Conservation (phyloP, 78 protist species). For the Dictyostelium discoideum region DNA sequence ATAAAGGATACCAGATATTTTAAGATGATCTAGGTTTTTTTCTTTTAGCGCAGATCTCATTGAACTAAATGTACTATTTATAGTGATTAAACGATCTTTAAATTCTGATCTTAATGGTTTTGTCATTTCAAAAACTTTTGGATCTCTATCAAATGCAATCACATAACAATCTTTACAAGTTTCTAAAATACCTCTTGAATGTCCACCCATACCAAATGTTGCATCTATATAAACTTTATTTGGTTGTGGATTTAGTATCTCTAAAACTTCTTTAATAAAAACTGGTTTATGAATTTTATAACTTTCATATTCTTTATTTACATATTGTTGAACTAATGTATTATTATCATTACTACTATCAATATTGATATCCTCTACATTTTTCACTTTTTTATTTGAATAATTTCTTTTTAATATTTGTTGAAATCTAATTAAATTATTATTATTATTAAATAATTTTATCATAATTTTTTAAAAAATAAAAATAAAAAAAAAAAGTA, state of each 20-base stretch:
- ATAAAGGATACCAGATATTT: slow-evolving; percentile 44
- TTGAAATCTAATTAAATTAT: not conserved
- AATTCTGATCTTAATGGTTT: slow-evolving; percentile 12
- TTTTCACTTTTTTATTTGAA: not conserved
- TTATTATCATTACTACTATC: too few species aligned
- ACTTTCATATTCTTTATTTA: not conserved
- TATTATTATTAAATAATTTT: not conserved
- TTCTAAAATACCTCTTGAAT: slow-evolving; percentile 26
- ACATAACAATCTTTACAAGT: slow-evolving; percentile 39
- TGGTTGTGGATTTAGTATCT: not conserved
- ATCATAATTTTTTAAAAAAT: not conserved
- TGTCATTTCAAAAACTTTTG: slow-evolving; percentile 53
- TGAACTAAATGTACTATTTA: slow-evolving; percentile 31
- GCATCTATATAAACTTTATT: slow-evolving; percentile 25
- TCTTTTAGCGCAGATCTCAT: not conserved
- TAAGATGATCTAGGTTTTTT: not conserved
- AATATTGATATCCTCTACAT: not conserved
- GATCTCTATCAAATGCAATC: slow-evolving; percentile 62
- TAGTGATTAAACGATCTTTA: slow-evolving; percentile 39
- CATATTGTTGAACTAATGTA: not conserved
- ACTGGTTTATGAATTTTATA: slow-evolving; percentile 70
- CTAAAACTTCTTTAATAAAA: slow-evolving; percentile 28
- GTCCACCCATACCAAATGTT: slow-evolving; percentile 76
- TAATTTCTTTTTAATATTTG: not conserved
- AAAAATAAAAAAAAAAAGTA: not conserved